These are phyloP conservation scores for Penicillium sp. DNA, from an alignment of 2,329 filamentous ascomycete species.

Conservation along the genomic window DNA sequence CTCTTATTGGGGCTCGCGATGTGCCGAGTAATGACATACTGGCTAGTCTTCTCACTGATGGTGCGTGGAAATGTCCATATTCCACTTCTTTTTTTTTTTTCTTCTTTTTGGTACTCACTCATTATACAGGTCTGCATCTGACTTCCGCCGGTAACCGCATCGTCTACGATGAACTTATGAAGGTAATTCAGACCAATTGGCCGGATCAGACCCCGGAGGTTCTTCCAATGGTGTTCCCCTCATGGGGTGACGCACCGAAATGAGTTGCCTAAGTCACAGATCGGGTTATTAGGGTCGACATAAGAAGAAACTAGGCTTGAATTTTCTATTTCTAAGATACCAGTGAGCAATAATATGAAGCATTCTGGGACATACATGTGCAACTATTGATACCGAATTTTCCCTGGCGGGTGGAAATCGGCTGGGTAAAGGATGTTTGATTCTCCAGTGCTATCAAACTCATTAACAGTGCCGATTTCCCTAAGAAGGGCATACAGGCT, in stretches of 20 bases:
- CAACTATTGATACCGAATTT: no score
- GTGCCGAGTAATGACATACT: conserved; percentile 58
- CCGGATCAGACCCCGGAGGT: conserved; percentile 57
- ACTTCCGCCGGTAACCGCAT: conserved; percentile 57
- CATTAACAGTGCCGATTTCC: no score
- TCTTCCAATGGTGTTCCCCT: conserved; percentile 55
- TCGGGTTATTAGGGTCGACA: not conserved
- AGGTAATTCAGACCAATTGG: conserved; percentile 51
- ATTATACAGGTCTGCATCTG: conserved; percentile 56
- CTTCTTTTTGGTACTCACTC: conserved; percentile 13
- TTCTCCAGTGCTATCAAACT: no score
- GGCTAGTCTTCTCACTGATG: conserved; percentile 55
- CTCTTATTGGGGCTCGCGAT: conserved; percentile 58
- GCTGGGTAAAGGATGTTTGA: no score
- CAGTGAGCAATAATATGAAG: no score
- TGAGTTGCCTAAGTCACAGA: conserved; percentile 9
- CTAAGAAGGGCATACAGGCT: no score
- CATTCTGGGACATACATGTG: no score
- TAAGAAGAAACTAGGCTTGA: not conserved
- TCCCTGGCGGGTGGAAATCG: no score
- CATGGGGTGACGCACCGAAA: conserved; percentile 50
- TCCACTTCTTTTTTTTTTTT: not conserved
- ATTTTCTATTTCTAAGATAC: no score
- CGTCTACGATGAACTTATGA: conserved; percentile 55
- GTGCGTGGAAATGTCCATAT: conserved; percentile 39